phyloP scores from a whole-genome alignment of 2,329 filamentous ascomycete species.

The Fusarium domesticum region DNA sequence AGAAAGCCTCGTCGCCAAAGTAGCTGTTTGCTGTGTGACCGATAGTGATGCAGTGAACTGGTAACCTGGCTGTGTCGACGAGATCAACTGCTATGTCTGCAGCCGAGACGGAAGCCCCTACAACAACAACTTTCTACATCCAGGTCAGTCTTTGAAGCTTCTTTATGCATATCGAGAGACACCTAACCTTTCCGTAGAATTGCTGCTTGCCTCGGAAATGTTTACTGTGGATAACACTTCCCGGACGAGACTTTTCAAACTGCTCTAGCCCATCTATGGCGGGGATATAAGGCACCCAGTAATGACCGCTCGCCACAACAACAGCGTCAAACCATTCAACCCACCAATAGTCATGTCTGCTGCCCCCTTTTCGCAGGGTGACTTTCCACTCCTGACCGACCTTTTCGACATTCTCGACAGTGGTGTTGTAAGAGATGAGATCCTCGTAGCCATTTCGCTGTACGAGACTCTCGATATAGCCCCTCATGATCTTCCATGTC shows the following conservation, averaged over 20 bases:
- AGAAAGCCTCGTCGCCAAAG: slow-evolving; percentile 58
- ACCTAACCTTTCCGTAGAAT: slow-evolving; percentile 44
- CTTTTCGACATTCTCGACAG: slow-evolving; percentile 58
- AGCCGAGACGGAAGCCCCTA: slow-evolving; percentile 63
- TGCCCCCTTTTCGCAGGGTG: slow-evolving; percentile 41
- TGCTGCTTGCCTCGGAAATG: slow-evolving; percentile 47
- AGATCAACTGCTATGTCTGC: slow-evolving; percentile 59
- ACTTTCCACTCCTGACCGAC: slow-evolving; percentile 49
- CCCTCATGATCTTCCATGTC: slow-evolving; percentile 55
- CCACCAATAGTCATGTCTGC: slow-evolving; percentile 57
- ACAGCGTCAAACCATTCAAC: slow-evolving; percentile 60
- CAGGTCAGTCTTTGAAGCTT: background rate
- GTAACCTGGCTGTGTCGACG: slow-evolving; percentile 41
- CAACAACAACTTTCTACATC: slow-evolving; percentile 53
- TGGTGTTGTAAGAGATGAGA: slow-evolving; percentile 54
- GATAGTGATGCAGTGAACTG: slow-evolving; percentile 51
- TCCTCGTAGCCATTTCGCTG: slow-evolving; percentile 52
- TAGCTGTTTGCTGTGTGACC: slow-evolving; percentile 50
- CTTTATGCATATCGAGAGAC: background rate
- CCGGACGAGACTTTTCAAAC: slow-evolving; percentile 44
- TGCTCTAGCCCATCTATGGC: slow-evolving; percentile 46
- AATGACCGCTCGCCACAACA: slow-evolving; percentile 59
- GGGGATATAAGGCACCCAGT: slow-evolving; percentile 56
- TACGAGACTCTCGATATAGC: slow-evolving; percentile 53
- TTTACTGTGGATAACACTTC: slow-evolving; percentile 54